Evolutionary conservation across 805 yeast species (phyloP).

Genomic region (Candida saitoana): DNA sequence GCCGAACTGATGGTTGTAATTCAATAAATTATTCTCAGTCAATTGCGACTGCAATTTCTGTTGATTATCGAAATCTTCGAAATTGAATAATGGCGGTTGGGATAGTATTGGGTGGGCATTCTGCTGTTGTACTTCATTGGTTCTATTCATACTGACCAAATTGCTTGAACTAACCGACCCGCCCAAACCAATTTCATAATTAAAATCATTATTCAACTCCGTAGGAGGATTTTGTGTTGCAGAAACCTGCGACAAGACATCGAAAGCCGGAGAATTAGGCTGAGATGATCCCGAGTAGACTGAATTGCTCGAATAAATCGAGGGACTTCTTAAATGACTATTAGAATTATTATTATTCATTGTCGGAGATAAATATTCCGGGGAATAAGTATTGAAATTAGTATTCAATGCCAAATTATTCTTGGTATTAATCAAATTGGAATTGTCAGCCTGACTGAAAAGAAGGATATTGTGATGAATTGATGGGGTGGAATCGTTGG

Average conservation of each 20-base stretch:
- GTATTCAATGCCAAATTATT: not conserved
- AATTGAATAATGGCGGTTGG: conserved; percentile 3
- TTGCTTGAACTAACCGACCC: conserved; percentile 36
- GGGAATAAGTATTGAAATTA: not conserved
- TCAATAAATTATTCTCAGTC: conserved; percentile 16
- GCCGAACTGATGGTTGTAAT: conserved; percentile 14
- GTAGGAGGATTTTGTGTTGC: conserved; percentile 1
- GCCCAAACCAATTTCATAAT: conserved; percentile 35
- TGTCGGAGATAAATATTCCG: conserved; percentile 2
- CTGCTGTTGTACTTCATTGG: not conserved
- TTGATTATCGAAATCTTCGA: conserved; percentile 5
- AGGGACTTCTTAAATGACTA: not conserved
- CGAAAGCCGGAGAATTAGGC: conserved; percentile 35
- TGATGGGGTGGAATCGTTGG: not conserved
- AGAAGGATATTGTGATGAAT: not conserved
- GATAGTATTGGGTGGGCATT: conserved; percentile 2
- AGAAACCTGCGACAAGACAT: conserved; percentile 28
- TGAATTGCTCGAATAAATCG: conserved; percentile 1
- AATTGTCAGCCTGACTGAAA: not conserved
- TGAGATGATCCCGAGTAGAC: conserved; percentile 35
- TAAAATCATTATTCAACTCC: conserved; percentile 16
- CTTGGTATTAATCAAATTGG: not conserved
- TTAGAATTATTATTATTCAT: not conserved
- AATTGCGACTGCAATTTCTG: conserved; percentile 5
- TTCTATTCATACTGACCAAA: conserved; percentile 14